phyloP scores from a whole-genome alignment of 805 yeast genomes.

The Cyberlindnera petersonii region DNA sequence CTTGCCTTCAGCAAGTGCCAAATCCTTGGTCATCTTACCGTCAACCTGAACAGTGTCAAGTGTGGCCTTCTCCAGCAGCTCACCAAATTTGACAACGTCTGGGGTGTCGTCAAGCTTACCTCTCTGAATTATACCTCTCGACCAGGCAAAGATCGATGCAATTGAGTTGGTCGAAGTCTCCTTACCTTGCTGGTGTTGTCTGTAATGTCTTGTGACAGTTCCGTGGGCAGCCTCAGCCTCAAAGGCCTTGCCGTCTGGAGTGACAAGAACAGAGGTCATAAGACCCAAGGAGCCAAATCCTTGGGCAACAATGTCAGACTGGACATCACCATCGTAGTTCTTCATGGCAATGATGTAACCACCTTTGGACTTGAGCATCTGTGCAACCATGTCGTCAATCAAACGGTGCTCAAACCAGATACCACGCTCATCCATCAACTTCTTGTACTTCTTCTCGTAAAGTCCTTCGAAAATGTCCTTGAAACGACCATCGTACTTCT shows the following conservation, averaged over 20 bases:
- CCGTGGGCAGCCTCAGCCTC: constrained; percentile 99
- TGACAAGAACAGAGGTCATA: constrained; percentile 94
- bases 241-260: constrained; percentile 96
- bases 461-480: constrained; percentile 87
- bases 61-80: constrained; percentile 76
- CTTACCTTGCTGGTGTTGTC: constrained; percentile 94
- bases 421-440: constrained; percentile 69
- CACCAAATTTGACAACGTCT: constrained; percentile 77
- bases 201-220: constrained; percentile 94
- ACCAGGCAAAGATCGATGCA: constrained; percentile 97
- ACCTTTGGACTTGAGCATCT: constrained; percentile 94
- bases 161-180: constrained; percentile 97
- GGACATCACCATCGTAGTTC: constrained; percentile 97
- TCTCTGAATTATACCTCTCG: constrained; percentile 89
- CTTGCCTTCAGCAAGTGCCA: constrained; percentile 85
- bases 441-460: constrained; percentile 66
- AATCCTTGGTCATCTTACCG: constrained; percentile 92
- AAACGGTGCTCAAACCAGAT: constrained; percentile 96
- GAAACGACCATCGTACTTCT: constrained; percentile 91
- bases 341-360: constrained; percentile 95
- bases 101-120: constrained; percentile 87
- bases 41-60: constrained; percentile 80
- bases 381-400: constrained; percentile 98
- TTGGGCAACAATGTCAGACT: constrained; percentile 95
- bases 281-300: constrained; percentile 96